Evolutionary conservation across 2,329 filamentous ascomycete genomes (phyloP).

Genomic region (Hirsutella rhossiliensis): DNA sequence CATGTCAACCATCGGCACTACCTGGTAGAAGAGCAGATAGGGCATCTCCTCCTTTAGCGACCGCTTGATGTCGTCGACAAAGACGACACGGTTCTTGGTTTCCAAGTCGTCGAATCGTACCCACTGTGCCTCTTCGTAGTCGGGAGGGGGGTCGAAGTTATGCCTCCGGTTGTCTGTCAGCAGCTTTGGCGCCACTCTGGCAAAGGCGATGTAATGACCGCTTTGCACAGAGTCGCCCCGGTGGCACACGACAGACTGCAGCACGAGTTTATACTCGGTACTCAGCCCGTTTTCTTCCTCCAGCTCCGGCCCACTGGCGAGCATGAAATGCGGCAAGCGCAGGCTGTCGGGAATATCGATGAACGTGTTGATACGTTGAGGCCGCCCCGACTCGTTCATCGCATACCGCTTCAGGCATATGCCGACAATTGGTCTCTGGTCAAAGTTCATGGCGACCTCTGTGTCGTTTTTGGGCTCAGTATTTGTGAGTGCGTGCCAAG

Average conservation of each 20-base stretch:
- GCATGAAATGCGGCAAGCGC: slow-evolving; percentile 80
- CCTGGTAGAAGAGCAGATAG: slow-evolving; percentile 91
- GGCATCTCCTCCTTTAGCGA: slow-evolving; percentile 79
- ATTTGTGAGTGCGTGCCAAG: slow-evolving; percentile 64
- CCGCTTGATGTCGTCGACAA: slow-evolving; percentile 66
- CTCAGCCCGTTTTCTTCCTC: slow-evolving; percentile 53
- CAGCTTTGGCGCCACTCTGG: slow-evolving; percentile 56
- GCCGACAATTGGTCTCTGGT: slow-evolving; percentile 72
- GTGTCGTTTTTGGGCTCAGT: slow-evolving; percentile 50
- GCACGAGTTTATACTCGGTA: slow-evolving; percentile 83
- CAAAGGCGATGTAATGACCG: slow-evolving; percentile 83
- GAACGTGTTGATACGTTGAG: slow-evolving; percentile 63
- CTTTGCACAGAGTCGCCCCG: slow-evolving; percentile 74
- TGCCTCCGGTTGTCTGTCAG: slow-evolving; percentile 47
- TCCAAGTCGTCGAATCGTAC: slow-evolving; percentile 84
- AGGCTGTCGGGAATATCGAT: slow-evolving; percentile 79
- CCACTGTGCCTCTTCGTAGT: slow-evolving; percentile 68
- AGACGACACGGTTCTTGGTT: slow-evolving; percentile 53
- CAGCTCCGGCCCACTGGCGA: slow-evolving; percentile 58
- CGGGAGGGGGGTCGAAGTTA: slow-evolving; percentile 45
- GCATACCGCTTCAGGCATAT: slow-evolving; percentile 85
- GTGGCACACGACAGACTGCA: slow-evolving; percentile 90
- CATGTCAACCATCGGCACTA: slow-evolving; percentile 72
- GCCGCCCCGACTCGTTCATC: slow-evolving; percentile 55
- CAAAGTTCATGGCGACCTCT: slow-evolving; percentile 83